Percentiles rank a stretch among this genome's conserved stretches.
Conservation (phyloP, 2,329 filamentous ascomycete genomes). For the Colletotrichum orbiculare region DNA sequence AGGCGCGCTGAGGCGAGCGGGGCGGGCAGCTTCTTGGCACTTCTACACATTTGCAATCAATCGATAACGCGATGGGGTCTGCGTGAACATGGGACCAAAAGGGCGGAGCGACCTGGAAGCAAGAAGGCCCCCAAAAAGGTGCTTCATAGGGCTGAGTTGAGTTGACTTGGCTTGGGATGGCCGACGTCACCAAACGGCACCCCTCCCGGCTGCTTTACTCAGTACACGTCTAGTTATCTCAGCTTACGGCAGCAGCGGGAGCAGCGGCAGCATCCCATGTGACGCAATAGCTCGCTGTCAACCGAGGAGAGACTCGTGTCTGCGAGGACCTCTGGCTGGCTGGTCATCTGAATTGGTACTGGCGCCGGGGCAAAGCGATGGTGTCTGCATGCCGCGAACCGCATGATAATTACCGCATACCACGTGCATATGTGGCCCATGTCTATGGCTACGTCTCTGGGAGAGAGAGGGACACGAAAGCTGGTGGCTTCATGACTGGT, state of each 20-base stretch:
- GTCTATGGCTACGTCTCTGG: too few species aligned
- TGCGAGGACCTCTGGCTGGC: neutral
- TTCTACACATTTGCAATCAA: neutral
- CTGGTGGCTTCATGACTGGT: too few species aligned
- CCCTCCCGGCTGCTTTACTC: slow-evolving; percentile 10
- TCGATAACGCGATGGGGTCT: neutral
- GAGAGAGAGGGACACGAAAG: too few species aligned
- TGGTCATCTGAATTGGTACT: slow-evolving; percentile 26
- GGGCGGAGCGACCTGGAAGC: neutral
- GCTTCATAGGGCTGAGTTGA: slow-evolving; percentile 30
- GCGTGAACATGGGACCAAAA: neutral
- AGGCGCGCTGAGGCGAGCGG: too few species aligned
- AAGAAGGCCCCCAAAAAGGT: neutral
- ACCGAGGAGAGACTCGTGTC: too few species aligned
- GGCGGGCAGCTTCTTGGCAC: neutral
- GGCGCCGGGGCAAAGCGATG: slow-evolving; percentile 32
- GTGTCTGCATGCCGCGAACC: neutral
- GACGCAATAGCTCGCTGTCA: slow-evolving; percentile 10
- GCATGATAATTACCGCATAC: too few species aligned
- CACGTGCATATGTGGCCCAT: too few species aligned
- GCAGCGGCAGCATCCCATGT: slow-evolving; percentile 9
- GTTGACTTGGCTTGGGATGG: neutral
- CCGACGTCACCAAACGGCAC: neutral
- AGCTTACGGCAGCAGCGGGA: slow-evolving; percentile 7
- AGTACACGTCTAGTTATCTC: slow-evolving; percentile 10